phyloP scores from a whole-genome alignment of 179 eudicot genomes.

The Silene vulgaris region DNA sequence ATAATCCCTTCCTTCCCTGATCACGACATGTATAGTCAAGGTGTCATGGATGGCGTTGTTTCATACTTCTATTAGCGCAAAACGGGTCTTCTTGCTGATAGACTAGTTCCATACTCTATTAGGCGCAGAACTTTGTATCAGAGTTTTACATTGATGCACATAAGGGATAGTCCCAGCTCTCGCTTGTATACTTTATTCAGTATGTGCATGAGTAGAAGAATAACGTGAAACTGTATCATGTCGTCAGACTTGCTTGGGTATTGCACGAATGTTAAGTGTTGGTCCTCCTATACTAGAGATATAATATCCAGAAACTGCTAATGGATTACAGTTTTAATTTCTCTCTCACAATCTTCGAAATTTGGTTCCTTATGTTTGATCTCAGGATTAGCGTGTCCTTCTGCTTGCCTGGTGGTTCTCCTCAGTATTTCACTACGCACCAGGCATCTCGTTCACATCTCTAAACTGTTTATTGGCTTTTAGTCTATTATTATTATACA shows the following conservation, averaged over 20 bases:
- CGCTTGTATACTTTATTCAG: not conserved
- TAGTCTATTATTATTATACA: too few species aligned
- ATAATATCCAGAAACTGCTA: too few species aligned
- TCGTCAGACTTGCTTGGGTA: not conserved
- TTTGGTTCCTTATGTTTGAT: too few species aligned
- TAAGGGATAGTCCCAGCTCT: not conserved
- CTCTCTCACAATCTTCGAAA: too few species aligned
- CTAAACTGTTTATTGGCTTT: too few species aligned
- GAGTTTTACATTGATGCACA: not conserved
- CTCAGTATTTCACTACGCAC: too few species aligned
- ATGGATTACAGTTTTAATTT: too few species aligned
- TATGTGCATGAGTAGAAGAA: not conserved
- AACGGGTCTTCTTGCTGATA: not conserved
- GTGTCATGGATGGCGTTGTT: not conserved
- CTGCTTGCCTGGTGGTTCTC: too few species aligned
- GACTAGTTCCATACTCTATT: not conserved
- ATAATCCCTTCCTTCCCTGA: slow-evolving; percentile 58
- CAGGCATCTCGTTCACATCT: too few species aligned
- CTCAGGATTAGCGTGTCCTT: too few species aligned
- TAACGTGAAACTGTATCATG: not conserved
- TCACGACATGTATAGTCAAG: not conserved
- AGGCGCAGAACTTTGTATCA: not conserved
- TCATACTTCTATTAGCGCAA: too few species aligned
- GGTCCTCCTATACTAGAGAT: too few species aligned
- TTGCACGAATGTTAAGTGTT: not conserved